Evolutionary conservation across 2,329 filamentous ascomycete genomes (phyloP).

Genomic region (Colletotrichum plurivorum): DNA sequence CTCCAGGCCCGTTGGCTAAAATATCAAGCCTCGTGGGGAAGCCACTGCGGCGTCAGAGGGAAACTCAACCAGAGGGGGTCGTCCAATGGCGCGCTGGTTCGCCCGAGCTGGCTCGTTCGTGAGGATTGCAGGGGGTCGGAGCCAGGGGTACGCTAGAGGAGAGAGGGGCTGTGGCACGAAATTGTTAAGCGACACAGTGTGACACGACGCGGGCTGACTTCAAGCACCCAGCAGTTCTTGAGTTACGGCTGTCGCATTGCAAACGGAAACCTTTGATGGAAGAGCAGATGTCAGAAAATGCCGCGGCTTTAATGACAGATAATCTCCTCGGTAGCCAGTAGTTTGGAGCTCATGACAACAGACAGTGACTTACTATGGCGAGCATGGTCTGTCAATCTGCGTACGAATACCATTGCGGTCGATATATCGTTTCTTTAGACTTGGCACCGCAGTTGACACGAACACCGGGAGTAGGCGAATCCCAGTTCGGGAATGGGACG

Average conservation of each 20-base stretch:
- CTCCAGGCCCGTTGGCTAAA: slow-evolving; percentile 2
- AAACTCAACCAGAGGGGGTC: slow-evolving; percentile 1
- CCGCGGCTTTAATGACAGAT: too few species aligned
- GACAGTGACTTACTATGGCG: too few species aligned
- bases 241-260: not conserved
- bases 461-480: slow-evolving; percentile 13
- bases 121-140: slow-evolving; percentile 16
- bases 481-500: slow-evolving; percentile 13
- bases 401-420: not conserved
- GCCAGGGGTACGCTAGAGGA: slow-evolving; percentile 21
- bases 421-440: slow-evolving; percentile 13
- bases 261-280: too few species aligned
- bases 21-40: slow-evolving; percentile 11
- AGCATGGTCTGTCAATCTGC: not conserved
- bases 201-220: not conserved
- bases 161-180: slow-evolving; percentile 18
- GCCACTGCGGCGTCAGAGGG: slow-evolving; percentile 18
- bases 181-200: slow-evolving; percentile 25
- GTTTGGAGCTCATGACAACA: not conserved
- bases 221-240: not conserved
- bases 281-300: too few species aligned
- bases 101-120: slow-evolving; percentile 14
- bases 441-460: slow-evolving; percentile 22
- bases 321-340: not conserved
- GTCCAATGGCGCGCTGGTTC: not conserved